Base-by-base conservation (phyloP, 768 basidiomycete genomes). In the Leccinum ochraceum region DNA sequence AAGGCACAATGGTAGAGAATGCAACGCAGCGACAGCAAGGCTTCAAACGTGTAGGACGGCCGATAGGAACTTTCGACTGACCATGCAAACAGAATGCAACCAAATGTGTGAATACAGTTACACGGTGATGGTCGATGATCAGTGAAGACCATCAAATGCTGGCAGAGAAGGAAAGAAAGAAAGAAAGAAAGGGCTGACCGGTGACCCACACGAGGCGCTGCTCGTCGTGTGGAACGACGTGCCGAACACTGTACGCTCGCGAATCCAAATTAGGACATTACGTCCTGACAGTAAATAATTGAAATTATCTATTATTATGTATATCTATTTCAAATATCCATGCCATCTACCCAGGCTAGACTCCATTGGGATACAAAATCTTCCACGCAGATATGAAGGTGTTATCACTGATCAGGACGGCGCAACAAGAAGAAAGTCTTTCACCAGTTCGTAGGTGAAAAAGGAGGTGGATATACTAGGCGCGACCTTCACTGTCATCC, bases 401-500 rank as follows among this genome's bases (percentile, higher is more conserved):
- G 46, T 26, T 59, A 36, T 37, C 36, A 30, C 28, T 30, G 26
- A 51, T 53, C 59, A 51, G 55, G 60, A 67, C 2, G 57, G 26
- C 59, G 77, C 70, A 57, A 83, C 60, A 37, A 46, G 13, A 46
- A 87, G 76, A 36, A 80, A 60, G 24, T 83, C 82, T 61, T 80
- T 83, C 61, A 83, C 81, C 66, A 90, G 69, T 75, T 93, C 91
- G 74, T 93, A 92, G 13, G 85, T 89, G 78, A 90, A 92, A 71
- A 93, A 92, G 34, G 87, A 88, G 39, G 89, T 94, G 37, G 92
- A 90, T 61, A 94, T 94, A 70, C 90, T 92, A 20, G 92, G 92
- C 1, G 92, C 88, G n/a, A 94, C 92, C 72, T 94, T 94, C 62
- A 94, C 92, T 93, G 73, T 60, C 49, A 53, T 53, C 48, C 58